Conservation (phyloP, 1,284 basidiomycete species). For the Ustilago curta region DNA sequence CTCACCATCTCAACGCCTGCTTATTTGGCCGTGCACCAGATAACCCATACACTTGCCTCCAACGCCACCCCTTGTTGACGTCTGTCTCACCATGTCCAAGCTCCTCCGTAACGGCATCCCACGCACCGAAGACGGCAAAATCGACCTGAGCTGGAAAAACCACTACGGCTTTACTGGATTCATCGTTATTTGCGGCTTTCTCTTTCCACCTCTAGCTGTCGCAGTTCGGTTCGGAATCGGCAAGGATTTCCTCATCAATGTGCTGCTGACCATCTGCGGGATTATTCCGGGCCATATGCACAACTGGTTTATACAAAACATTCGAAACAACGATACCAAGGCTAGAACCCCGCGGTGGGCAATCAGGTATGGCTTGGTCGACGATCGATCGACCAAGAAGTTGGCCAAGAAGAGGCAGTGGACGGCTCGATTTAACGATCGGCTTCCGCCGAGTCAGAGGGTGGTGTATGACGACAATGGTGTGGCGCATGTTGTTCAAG, state of each 20-base stretch:
- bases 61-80: no score
- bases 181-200: slow-evolving; percentile 59
- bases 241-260: slow-evolving; percentile 90
- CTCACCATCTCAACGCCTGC: neutral
- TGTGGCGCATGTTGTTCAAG: slow-evolving; percentile 34
- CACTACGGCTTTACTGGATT: slow-evolving; percentile 60
- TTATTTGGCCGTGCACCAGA: neutral
- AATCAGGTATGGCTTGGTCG: slow-evolving; percentile 55
- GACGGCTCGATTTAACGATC: slow-evolving; percentile 51
- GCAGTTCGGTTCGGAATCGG: slow-evolving; percentile 94
- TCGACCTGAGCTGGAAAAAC: slow-evolving; percentile 48
- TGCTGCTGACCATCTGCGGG: slow-evolving; percentile 86
- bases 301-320: slow-evolving; percentile 56
- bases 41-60: no score
- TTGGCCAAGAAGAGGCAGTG: slow-evolving; percentile 47
- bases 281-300: slow-evolving; percentile 71
- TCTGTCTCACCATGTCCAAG: slow-evolving; percentile 28
- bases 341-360: slow-evolving; percentile 61
- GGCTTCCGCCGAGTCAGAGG: slow-evolving; percentile 31
- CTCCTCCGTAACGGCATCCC: slow-evolving; percentile 48
- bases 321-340: slow-evolving; percentile 59
- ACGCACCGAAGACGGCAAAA: slow-evolving; percentile 51
- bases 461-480: slow-evolving; percentile 57
- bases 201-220: slow-evolving; percentile 76
- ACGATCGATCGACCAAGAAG: slow-evolving; percentile 43